Conservation (phyloP, 768 basidiomycete genomes). For the Tylopilus rubrobrunneus region DNA sequence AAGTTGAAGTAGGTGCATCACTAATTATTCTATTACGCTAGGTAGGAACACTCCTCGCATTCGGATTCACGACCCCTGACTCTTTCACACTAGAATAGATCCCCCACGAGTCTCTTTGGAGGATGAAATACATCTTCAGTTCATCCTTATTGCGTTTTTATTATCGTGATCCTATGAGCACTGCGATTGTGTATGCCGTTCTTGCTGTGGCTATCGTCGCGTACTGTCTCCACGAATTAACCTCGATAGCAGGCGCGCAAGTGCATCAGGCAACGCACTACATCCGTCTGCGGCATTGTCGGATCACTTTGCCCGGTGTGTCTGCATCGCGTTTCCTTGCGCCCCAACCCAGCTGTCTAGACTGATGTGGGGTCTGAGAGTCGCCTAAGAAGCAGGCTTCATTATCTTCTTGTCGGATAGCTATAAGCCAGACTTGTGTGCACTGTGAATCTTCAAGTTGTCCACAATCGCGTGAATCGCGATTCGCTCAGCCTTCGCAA, state of each 20-base stretch:
- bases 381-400: too few species aligned
- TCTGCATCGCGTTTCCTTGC: not conserved
- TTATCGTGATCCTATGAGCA: not conserved
- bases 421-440: not conserved
- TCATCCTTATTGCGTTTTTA: not conserved
- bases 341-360: too few species aligned
- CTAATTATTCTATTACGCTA: conserved; percentile 9
- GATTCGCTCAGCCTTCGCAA: too few species aligned
- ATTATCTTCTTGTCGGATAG: too few species aligned
- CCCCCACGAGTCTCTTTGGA: not conserved
- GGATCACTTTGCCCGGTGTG: not conserved
- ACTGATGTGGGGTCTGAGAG: too few species aligned
- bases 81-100: conserved; percentile 13
- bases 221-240: not conserved
- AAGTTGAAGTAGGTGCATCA: conserved; percentile 46
- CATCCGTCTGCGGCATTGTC: not conserved
- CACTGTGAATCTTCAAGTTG: not conserved
- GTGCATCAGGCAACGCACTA: not conserved
- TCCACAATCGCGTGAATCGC: not conserved
- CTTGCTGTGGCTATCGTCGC: not conserved
- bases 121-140: conserved; percentile 12
- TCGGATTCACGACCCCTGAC: not conserved
- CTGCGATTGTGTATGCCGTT: too few species aligned
- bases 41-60: conserved; percentile 6
- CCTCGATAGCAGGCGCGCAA: not conserved